Evolutionary conservation across 148 eudicot species (phyloP), one percentile per base, ranked within the genome.

Genomic region (Rhododendron henanense): DNA sequence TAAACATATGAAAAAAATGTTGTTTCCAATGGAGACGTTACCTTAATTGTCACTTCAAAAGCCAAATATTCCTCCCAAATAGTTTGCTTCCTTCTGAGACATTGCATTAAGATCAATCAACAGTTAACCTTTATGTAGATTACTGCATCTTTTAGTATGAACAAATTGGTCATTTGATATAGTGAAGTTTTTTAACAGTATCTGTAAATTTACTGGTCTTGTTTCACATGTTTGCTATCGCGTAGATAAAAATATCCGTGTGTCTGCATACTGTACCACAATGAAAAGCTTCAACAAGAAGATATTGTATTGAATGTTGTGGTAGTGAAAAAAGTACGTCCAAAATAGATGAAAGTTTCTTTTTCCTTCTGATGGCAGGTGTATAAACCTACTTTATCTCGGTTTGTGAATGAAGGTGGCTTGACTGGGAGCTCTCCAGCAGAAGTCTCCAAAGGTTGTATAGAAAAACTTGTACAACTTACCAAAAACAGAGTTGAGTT

Each of bases 351-450:
- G 50, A 48, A 51, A 84, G 73, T 65, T 83, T 53, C 59, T 53
- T 86, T 41, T 25, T 89, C 85, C 85, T 81, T 87, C 81, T 1
- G 78, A 71, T 89, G 83, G 83, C 85, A 97, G 99, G 99, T 94
- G 11, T 97, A 95, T 90, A 86, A 92, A 87, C 98, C 98, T 67
- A 91, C 99, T 74, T 88, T 97, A 84, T 81, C 91, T 37, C 90
- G 95, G 85, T 97, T 97, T 89, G 87, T 82, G 77, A 89, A 90
- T 89, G 95, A 88, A 81, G 99, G 98, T 89, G 99, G 99, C 81
- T 82, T 94, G 90, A 89, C 88, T 73, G 98, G 95, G 75, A 90
- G 84, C 89, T 93, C 98, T 79, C 99, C 99, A 23, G 94, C 93
- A 73, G 98, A 94, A 90, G 93, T 93, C 86, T 91, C 98, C 57